phyloP scores from a whole-genome alignment of 768 basidiomycete genomes.

The Amanita pseudoporphyria region DNA sequence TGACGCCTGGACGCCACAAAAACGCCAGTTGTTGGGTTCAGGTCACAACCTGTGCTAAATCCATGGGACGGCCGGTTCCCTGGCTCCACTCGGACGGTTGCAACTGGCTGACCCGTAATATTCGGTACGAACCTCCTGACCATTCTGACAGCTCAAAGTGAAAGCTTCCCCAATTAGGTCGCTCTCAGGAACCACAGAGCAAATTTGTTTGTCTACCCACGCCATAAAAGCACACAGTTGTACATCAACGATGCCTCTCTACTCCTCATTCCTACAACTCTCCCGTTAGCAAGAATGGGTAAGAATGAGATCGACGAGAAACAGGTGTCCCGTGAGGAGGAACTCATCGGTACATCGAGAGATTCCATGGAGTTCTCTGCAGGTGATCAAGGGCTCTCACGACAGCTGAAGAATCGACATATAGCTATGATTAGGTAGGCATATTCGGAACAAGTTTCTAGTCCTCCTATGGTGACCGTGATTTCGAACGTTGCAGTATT shows the following conservation, averaged over 20 bases:
- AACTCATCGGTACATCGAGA: constrained; percentile 25
- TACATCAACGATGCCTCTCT: no score
- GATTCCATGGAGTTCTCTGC: constrained; percentile 13
- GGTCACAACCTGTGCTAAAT: no score
- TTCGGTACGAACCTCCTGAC: no score
- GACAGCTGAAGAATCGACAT: constrained; percentile 69
- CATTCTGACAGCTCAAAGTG: no score
- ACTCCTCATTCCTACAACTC: not conserved
- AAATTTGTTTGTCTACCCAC: not conserved
- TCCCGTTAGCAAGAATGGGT: not conserved
- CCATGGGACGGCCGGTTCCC: no score
- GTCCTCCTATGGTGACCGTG: not conserved
- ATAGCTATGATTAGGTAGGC: constrained; percentile 70
- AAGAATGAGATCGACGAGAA: constrained; percentile 14
- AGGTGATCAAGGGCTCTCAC: constrained; percentile 26
- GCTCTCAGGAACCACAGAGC: no score
- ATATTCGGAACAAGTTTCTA: not conserved
- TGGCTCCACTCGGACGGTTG: no score
- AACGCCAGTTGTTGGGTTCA: no score
- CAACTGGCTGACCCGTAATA: no score
- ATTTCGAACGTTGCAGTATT: constrained; percentile 29
- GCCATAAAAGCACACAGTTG: not conserved
- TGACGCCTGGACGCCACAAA: no score
- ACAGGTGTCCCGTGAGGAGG: constrained; percentile 18
- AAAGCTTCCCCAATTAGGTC: no score